Evolutionary conservation across 2,329 filamentous ascomycete species (phyloP).

Genomic region (Penicillium vulpinum): DNA sequence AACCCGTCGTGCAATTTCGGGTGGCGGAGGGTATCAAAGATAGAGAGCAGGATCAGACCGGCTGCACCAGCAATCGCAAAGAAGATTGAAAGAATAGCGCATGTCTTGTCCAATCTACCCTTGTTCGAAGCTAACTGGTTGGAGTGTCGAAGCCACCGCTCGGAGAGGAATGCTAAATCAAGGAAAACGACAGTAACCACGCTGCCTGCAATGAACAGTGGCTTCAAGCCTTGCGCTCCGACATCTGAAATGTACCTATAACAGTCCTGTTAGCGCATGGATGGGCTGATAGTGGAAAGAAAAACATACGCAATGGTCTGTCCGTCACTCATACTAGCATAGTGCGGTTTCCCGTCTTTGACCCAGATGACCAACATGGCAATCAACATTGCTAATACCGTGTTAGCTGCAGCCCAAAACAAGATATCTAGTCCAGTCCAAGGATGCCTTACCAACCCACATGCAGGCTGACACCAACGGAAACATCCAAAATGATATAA

Average conservation of each 20-base stretch:
- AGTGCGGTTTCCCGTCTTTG: constrained; percentile 53
- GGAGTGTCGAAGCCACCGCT: constrained; percentile 80
- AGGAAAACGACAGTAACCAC: constrained; percentile 72
- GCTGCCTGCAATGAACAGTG: constrained; percentile 63
- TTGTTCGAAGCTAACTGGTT: constrained; percentile 76
- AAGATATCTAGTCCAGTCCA: neutral
- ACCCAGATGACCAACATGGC: constrained; percentile 62
- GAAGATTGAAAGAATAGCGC: constrained; percentile 41
- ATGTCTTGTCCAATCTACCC: constrained; percentile 40
- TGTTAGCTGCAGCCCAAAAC: constrained; percentile 8
- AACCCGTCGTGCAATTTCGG: constrained; percentile 70
- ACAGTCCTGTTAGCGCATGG: neutral
- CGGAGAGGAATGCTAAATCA: constrained; percentile 74
- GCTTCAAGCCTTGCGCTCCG: constrained; percentile 59
- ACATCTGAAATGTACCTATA: constrained; percentile 54
- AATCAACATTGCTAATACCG: constrained; percentile 54
- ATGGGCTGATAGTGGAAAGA: neutral
- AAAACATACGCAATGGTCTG: constrained; percentile 57
- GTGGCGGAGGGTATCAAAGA: constrained; percentile 80
- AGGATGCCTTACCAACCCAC: constrained; percentile 49
- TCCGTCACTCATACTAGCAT: constrained; percentile 51
- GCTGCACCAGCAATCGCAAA: constrained; percentile 75
- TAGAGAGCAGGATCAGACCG: constrained; percentile 77
- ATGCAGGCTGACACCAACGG: constrained; percentile 60
- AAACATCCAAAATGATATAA: constrained; percentile 54